Percentiles rank a stretch among this genome's conserved stretches.
phyloP scores from a whole-genome alignment of 768 basidiomycete genomes.

The Lentinula guzmanii region DNA sequence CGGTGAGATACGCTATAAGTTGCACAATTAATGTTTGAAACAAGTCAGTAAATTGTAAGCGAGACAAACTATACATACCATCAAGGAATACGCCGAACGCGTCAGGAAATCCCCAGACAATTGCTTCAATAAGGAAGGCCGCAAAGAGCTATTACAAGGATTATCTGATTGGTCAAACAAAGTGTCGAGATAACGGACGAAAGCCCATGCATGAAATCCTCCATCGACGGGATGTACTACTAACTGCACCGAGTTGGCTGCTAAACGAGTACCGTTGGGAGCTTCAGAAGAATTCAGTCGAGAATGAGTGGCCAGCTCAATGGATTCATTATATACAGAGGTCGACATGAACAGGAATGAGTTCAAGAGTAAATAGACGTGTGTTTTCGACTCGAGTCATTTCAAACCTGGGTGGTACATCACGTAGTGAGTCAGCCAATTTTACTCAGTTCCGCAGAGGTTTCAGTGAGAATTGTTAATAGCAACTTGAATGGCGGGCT shows the following conservation, averaged over 20 bases:
- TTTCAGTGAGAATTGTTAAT: no score
- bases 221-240: slow-evolving; percentile 4
- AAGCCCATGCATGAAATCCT: slow-evolving; percentile 8
- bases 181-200: neutral
- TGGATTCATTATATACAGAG: neutral
- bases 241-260: neutral
- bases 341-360: neutral
- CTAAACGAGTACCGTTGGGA: neutral
- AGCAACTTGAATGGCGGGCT: no score
- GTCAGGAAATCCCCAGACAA: slow-evolving; percentile 22
- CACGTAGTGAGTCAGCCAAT: no score
- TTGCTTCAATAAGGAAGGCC: slow-evolving; percentile 18
- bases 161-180: neutral
- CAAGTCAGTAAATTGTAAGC: no score
- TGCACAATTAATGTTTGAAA: neutral
- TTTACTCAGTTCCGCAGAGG: no score
- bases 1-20: slow-evolving; percentile 17
- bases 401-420: no score
- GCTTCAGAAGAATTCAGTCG: neutral
- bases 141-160: slow-evolving; percentile 11
- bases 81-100: slow-evolving; percentile 20
- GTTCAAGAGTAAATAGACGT: no score
- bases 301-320: neutral
- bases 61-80: neutral
- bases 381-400: no score